Evolutionary conservation across 2,329 filamentous ascomycete genomes (phyloP), one percentile per base, ranked within the genome.

Genomic region (Corynespora cassiicola): DNA sequence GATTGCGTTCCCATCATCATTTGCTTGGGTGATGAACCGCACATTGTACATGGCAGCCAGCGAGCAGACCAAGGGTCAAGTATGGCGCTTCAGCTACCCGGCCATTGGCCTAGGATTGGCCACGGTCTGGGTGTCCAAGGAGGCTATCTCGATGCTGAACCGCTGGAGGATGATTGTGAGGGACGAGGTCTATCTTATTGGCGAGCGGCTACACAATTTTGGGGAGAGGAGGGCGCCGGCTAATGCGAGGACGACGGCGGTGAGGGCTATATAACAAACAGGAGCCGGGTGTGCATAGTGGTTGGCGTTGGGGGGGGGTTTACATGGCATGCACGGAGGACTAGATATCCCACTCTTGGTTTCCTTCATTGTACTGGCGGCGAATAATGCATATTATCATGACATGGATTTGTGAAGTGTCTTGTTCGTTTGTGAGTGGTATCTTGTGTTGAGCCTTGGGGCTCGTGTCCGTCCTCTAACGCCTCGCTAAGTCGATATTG

Each of bases 141-240:
- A 71, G 17, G 69, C 76, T 38, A 60, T 73, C 1, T 70, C 78
- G 29, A 79, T 89, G 35, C 79, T 94, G 34, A 79, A 81, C 30
- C 74, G 82, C 14, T 97, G 92, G 91, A 83, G 88, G 56, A 77
- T 84, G 40, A 82, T 86, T 41, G 90, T 99, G 30, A 78, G 90
- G 24, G 95, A 99, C 66, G 95, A 99, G 70, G 91, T 95, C 1
- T 99, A 99, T 66, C 75, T 99, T 28, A 94, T 97, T 61, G 94
- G 94, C 2, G 92, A 99, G 72, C 76, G 91, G 43, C 71, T 99
- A 59, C 95, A 99, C 72, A 99, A 99, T 67, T 95, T 96, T 70
- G 88, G 90, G 3, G 85, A 87, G 62, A 72, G 42, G 47, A 61
- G 47, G 41, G 53, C 45, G 18, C 41, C 37, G 23, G 32, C 28